These are phyloP conservation scores for Nitzschia putrida DNA, from an alignment of 108 stramenopile genomes.

Conservation along the genomic window DNA sequence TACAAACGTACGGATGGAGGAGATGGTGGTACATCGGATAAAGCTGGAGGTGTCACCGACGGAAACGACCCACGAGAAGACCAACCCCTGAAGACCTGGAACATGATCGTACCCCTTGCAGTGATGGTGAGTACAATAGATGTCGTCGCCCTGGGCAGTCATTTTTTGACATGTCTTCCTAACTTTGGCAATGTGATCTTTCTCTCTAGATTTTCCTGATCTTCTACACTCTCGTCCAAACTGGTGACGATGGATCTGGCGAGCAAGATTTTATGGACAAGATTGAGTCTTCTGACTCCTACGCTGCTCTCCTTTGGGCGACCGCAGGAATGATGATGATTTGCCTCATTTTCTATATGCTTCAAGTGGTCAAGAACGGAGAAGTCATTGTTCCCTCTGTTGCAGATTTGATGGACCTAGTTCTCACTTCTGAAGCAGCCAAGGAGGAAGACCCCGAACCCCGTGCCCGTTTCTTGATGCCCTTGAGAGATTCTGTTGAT, in stretches of 20 bases:
- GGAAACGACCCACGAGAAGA: constrained; percentile 41
- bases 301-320: constrained; percentile 61
- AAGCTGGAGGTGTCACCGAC: constrained; percentile 15
- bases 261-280: constrained; percentile 51
- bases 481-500: constrained; percentile 43
- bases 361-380: constrained; percentile 57
- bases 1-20: constrained; percentile 71
- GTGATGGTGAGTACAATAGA: constrained; percentile 14
- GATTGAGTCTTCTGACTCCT: constrained; percentile 56
- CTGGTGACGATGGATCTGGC: constrained; percentile 45
- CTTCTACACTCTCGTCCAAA: constrained; percentile 55
- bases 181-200: background rate
- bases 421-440: constrained; percentile 1
- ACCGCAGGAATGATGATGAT: constrained; percentile 53
- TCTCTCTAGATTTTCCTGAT: constrained; percentile 48
- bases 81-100: constrained; percentile 56
- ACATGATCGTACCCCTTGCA: constrained; percentile 40
- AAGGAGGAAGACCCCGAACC: constrained; percentile 13
- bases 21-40: constrained; percentile 33
- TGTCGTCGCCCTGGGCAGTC: background rate
- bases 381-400: constrained; percentile 17
- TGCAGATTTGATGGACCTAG: constrained; percentile 2
- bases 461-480: constrained; percentile 44
- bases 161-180: constrained; percentile 38
- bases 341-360: constrained; percentile 40